Conservation (phyloP, 805 yeast genomes). For the Kockiozyma suomiensis region DNA sequence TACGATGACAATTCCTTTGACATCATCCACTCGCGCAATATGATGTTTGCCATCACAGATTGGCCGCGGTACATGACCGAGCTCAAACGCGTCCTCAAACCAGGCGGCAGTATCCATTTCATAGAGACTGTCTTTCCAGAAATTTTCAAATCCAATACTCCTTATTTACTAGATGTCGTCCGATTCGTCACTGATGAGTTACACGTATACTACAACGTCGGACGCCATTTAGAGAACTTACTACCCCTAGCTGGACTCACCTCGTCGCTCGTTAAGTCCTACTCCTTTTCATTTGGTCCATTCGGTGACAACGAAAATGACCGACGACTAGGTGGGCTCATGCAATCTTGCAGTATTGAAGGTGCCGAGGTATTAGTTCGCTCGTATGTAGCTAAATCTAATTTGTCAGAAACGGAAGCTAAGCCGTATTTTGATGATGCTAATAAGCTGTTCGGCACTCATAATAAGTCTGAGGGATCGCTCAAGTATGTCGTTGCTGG, state of each 20-base stretch:
- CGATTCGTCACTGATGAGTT: background rate
- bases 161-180: background rate
- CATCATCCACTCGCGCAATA: slow-evolving; percentile 18
- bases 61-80: slow-evolving; percentile 19
- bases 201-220: slow-evolving; percentile 4
- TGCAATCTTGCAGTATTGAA: slow-evolving; percentile 6
- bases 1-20: slow-evolving; percentile 7
- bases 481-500: slow-evolving; percentile 7
- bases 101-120: slow-evolving; percentile 20
- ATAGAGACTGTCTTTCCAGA: slow-evolving; percentile 16
- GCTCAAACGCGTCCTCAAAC: slow-evolving; percentile 22
- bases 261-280: slow-evolving; percentile 1
- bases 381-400: background rate
- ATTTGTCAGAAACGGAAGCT: background rate
- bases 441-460: background rate
- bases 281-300: slow-evolving; percentile 15
- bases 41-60: slow-evolving; percentile 11
- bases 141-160: background rate
- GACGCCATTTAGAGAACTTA: background rate
- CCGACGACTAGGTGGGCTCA: slow-evolving; percentile 17
- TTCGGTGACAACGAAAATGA: slow-evolving; percentile 8
- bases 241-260: slow-evolving; percentile 9
- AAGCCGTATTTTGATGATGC: background rate
- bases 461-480: background rate
- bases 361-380: background rate